phyloP scores from a whole-genome alignment of 352 stramenopile genomes.

The Phytopythium ostracodes region DNA sequence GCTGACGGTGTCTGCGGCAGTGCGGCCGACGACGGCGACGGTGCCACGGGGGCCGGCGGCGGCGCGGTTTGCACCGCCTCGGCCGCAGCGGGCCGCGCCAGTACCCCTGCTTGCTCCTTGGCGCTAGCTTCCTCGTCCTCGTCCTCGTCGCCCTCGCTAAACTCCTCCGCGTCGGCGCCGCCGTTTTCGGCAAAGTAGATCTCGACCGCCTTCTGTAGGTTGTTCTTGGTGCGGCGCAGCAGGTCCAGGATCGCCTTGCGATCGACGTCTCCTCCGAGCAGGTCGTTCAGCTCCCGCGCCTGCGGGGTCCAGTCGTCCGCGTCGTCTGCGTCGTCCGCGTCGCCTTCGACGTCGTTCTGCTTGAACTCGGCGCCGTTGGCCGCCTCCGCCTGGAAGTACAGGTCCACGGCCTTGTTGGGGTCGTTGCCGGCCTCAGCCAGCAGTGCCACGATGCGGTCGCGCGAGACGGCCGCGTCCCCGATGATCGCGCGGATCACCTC shows the following conservation, averaged over 20 bases:
- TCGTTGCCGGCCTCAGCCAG: slow-evolving; percentile 58
- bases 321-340: slow-evolving; percentile 30
- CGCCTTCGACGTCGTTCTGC: slow-evolving; percentile 52
- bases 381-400: slow-evolving; percentile 69
- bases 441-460: slow-evolving; percentile 61
- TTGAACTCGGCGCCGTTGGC: slow-evolving; percentile 32
- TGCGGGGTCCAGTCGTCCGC: slow-evolving; percentile 32
- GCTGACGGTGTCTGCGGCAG: slow-evolving; percentile 33
- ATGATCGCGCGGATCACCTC: slow-evolving; percentile 79
- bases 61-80: slow-evolving; percentile 20
- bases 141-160: slow-evolving; percentile 42
- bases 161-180: slow-evolving; percentile 23
- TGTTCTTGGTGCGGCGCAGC: slow-evolving; percentile 58
- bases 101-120: too few relatives aligned
- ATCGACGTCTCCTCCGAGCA: slow-evolving; percentile 66
- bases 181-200: slow-evolving; percentile 75
- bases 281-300: slow-evolving; percentile 56
- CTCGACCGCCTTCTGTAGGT: slow-evolving; percentile 75
- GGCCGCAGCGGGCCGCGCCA: slow-evolving; percentile 1
- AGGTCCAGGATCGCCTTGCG: slow-evolving; percentile 49
- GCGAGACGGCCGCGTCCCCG: slow-evolving; percentile 48
- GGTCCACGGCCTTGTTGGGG: slow-evolving; percentile 79
- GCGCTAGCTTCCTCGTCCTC: slow-evolving; percentile 27
- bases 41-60: slow-evolving; percentile 13
- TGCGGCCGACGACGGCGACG: slow-evolving; percentile 26